A percentile compares a stretch with the other conserved stretches of the same genome.
phyloP scores from a whole-genome alignment of 2,329 filamentous ascomycete species.

The Sporothrix variecibatus region DNA sequence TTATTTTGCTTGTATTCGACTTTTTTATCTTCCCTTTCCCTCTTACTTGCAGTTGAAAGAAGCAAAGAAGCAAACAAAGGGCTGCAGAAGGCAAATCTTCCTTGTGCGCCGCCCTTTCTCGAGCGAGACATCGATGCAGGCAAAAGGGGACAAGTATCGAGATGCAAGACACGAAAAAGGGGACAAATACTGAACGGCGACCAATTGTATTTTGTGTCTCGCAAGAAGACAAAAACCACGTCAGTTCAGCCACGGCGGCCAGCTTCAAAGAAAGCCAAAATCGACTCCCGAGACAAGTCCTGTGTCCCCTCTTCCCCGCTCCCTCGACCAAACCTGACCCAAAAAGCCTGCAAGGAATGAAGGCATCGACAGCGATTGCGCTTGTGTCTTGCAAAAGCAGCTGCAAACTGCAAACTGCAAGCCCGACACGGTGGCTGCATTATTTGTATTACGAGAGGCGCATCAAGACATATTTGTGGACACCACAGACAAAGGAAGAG shows the following conservation, averaged over 20 bases:
- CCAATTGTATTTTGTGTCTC: neutral
- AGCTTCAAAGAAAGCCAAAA: neutral
- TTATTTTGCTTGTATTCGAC: neutral
- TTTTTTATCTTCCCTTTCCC: neutral
- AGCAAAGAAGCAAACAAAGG: neutral
- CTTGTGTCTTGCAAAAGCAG: neutral
- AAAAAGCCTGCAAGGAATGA: constrained; percentile 1
- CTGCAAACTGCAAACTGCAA: neutral
- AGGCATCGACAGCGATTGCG: neutral
- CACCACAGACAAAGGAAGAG: neutral
- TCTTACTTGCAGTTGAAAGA: neutral
- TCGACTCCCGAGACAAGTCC: constrained; percentile 2
- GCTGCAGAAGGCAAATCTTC: neutral
- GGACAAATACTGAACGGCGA: neutral
- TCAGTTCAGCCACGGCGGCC: neutral
- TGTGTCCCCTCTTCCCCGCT: neutral
- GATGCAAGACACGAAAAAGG: neutral
- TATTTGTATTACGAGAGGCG: neutral
- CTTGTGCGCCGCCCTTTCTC: neutral
- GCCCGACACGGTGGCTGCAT: constrained; percentile 8
- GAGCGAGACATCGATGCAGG: neutral
- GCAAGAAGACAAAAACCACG: neutral
- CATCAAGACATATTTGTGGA: neutral
- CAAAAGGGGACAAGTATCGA: neutral
- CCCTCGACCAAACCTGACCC: neutral